A percentile compares a stretch with the other conserved stretches of the same genome.
Evolutionary conservation across 1,284 basidiomycete species (phyloP).

Genomic region (Cerioporus squamosus): DNA sequence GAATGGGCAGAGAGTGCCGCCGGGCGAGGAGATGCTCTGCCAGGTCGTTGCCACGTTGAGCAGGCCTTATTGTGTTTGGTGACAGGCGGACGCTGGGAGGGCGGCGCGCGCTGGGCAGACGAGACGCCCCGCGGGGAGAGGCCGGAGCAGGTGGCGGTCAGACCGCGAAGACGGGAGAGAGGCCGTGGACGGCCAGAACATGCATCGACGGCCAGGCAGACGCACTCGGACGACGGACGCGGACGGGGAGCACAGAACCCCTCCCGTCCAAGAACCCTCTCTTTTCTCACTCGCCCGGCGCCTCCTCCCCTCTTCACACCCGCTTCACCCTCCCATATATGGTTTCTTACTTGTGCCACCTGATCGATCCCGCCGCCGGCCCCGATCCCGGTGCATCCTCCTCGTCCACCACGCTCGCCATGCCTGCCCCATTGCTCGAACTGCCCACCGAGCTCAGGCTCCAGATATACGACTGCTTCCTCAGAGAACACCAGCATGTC

Average conservation of each 20-base stretch:
- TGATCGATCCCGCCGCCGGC: not conserved
- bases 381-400: not conserved
- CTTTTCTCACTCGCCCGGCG: constrained; percentile 7
- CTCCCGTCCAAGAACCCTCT: not conserved
- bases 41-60: constrained; percentile 29
- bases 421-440: constrained; percentile 28
- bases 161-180: constrained; percentile 10
- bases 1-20: not conserved
- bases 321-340: constrained; percentile 23
- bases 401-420: not conserved
- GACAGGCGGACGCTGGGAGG: constrained; percentile 17
- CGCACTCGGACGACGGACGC: no score
- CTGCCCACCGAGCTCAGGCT: constrained; percentile 44
- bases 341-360: constrained; percentile 27
- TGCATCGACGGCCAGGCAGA: constrained; percentile 34
- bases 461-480: constrained; percentile 37
- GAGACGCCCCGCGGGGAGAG: constrained; percentile 9
- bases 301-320: no score
- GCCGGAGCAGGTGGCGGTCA: not conserved
- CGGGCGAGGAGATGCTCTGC: not conserved
- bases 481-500: constrained; percentile 33
- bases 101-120: constrained; percentile 3
- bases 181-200: constrained; percentile 22
- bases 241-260: constrained; percentile 5
- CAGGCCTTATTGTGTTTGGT: constrained; percentile 27